Conservation (phyloP, 306 rosid genomes). For the Castanea mollissima region DNA sequence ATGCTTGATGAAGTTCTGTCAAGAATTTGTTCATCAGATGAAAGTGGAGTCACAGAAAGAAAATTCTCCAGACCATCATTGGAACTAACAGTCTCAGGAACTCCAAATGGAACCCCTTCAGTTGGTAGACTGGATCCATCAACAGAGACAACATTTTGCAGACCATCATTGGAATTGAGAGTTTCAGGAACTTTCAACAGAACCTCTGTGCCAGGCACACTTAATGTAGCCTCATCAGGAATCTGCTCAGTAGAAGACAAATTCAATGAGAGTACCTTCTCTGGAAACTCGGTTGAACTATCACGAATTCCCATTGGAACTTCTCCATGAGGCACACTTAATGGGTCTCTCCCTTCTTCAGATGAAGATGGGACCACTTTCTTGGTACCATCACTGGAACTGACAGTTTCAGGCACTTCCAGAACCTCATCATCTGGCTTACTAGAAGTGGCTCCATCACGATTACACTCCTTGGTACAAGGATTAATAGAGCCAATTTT, state of each 20-base stretch:
- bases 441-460: constrained; percentile 20
- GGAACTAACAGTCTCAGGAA: constrained; percentile 17
- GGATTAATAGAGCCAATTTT: constrained; percentile 20
- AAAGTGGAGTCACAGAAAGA: constrained; percentile 19
- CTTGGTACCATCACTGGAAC: constrained; percentile 14
- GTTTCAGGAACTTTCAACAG: constrained; percentile 7
- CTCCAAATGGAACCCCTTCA: constrained; percentile 23
- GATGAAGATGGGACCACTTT: constrained; percentile 9
- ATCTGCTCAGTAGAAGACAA: constrained; percentile 21
- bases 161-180: constrained; percentile 14
- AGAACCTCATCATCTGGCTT: constrained; percentile 17
- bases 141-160: constrained; percentile 10
- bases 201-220: constrained; percentile 24
- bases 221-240: constrained; percentile 13
- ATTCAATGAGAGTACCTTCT: constrained; percentile 16
- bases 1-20: constrained; percentile 15
- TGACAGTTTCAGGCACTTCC: constrained; percentile 18
- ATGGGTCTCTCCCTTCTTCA: constrained; percentile 17
- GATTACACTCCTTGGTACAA: constrained; percentile 21
- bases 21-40: constrained; percentile 26
- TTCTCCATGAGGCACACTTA: constrained; percentile 27
- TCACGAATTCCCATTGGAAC: constrained; percentile 4
- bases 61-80: constrained; percentile 10
- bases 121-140: constrained; percentile 24
- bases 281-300: constrained; percentile 15